Conservation (phyloP, 192 early-diverging fungal species). For the Podila clonocystis region DNA sequence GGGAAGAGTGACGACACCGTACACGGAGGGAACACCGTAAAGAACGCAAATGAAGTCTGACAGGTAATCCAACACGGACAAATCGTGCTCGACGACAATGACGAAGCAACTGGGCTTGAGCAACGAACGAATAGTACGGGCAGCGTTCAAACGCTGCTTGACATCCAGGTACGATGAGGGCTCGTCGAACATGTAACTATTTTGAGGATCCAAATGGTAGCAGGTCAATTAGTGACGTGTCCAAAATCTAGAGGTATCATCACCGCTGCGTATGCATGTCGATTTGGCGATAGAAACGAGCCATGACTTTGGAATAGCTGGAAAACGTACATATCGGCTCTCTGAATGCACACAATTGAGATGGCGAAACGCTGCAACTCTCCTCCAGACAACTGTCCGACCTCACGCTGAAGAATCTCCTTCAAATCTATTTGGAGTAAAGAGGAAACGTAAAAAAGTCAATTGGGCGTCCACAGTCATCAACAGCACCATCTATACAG, state of each 20-base stretch:
- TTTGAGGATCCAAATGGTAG: neutral
- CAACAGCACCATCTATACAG: too few relatives aligned
- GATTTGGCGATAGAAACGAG: neutral
- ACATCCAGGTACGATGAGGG: conserved; percentile 98
- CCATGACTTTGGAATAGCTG: neutral
- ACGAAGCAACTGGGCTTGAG: conserved; percentile 81
- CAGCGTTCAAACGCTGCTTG: conserved; percentile 98
- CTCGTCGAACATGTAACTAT: conserved; percentile 98
- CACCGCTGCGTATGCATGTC: neutral
- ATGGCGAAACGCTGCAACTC: conserved; percentile 99
- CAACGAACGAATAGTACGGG: conserved; percentile 88
- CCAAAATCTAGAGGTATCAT: neutral
- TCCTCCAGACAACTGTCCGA: conserved; percentile 90
- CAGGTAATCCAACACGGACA: conserved; percentile 96
- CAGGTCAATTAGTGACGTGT: neutral
- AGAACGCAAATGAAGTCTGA: conserved; percentile 98
- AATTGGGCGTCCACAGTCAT: neutral
- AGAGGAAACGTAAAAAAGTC: neutral
- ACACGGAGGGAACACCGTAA: conserved; percentile 96
- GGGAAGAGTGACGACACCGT: conserved; percentile 98
- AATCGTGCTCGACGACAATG: conserved; percentile 99
- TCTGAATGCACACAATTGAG: conserved; percentile 81
- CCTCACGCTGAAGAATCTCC: conserved; percentile 86
- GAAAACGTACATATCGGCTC: conserved; percentile 82
- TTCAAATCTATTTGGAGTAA: conserved; percentile 68